Evolutionary conservation across 2,329 filamentous ascomycete species (phyloP), one percentile per base, ranked within the genome.

Genomic region (Lithohypha guttulata): DNA sequence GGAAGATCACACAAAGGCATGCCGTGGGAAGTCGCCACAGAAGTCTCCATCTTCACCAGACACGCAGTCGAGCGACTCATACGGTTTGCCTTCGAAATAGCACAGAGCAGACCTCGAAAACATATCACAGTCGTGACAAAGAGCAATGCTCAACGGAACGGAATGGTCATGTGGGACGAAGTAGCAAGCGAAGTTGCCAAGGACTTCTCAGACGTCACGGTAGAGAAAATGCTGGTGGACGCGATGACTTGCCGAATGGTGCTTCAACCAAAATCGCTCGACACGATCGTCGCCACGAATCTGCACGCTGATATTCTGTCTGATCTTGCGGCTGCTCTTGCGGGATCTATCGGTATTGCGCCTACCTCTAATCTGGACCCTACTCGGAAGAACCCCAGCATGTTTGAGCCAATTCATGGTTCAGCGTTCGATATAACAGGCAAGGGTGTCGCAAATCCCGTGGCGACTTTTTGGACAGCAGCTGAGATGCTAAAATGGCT

Each of bases 371-470:
- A 81, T 49, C 63, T 83, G 1, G 78, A 83, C 47, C 78, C 79
- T 1, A 75, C 70, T 2, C 62, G 72, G 11, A 53, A 68, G 46
- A 70, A 75, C 43, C 76, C 76, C 0, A 74, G 69, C 42, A 70
- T 79, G 61, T 79, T 77, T 44, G 74, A 78, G 58, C 73, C 75
- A 9, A 72, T 77, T 23, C 75, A 79, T 45, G 76, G 89, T 55
- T 94, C 85, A 51, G 89, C 89, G 44, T 89, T 89, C 45, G 89
- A 96, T 65, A 96, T 96, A 62, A 86, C 85, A 50, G 89, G 89
- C 65, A 86, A 95, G 77, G 82, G 77, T 52, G 80, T 96, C 53
- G 91, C 91, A 58, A 98, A 98, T 77, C 91, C 91, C 47, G 66
- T 81, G 0, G 77, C 71, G 5, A 77, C 76, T 5, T 79, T 81